These are phyloP conservation scores for Neopestalotiopsis rosae DNA, from an alignment of 2,329 filamentous ascomycete species.

Conservation along the genomic window DNA sequence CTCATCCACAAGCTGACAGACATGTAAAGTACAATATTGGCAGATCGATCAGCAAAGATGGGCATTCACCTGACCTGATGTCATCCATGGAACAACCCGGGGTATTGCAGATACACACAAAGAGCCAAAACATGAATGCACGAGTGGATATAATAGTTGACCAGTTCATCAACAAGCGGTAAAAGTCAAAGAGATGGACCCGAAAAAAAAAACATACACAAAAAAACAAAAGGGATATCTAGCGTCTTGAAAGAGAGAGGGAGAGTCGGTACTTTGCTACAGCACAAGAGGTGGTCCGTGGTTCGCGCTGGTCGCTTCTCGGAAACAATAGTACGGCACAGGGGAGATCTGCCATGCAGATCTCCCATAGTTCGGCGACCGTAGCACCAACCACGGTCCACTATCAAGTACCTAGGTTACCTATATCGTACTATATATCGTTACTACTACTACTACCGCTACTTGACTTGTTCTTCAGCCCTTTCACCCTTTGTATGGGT, in stretches of 20 bases:
- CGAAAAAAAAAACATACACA: neutral
- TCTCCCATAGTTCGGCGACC: constrained; percentile 17
- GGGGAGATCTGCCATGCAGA: constrained; percentile 14
- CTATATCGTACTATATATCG: too few species aligned
- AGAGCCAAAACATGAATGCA: too few species aligned
- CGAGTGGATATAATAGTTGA: too few species aligned
- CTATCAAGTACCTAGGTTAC: neutral
- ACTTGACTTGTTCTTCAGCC: neutral
- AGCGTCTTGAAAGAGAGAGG: too few species aligned
- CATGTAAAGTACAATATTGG: too few species aligned
- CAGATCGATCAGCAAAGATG: too few species aligned
- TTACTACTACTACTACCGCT: neutral
- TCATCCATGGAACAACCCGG: too few species aligned
- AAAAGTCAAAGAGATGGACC: too few species aligned
- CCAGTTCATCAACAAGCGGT: too few species aligned
- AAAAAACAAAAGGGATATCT: neutral
- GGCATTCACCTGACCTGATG: too few species aligned
- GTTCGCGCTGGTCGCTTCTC: constrained; percentile 12
- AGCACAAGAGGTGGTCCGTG: neutral
- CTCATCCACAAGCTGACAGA: too few species aligned
- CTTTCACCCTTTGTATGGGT: neutral
- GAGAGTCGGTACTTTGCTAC: constrained; percentile 1
- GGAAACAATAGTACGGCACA: constrained; percentile 12
- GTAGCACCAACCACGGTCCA: constrained; percentile 5
- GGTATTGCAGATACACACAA: too few species aligned